Percentiles rank a stretch among this genome's conserved stretches.
phyloP scores from a whole-genome alignment of 2,329 filamentous ascomycete species.

The Diaporthe caulivora region DNA sequence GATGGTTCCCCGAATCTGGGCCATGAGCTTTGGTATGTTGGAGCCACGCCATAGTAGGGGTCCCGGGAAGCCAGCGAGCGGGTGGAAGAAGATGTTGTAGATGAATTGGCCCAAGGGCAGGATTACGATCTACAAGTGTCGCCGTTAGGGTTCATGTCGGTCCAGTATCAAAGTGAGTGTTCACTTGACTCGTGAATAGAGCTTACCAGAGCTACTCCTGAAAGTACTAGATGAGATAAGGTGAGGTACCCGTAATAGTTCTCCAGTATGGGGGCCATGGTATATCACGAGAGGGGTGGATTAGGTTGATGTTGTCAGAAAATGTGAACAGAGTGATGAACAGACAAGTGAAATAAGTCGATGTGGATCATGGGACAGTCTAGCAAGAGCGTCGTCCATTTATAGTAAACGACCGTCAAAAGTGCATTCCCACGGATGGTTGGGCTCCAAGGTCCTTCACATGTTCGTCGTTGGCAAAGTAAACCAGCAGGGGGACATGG shows the following conservation, averaged over 20 bases:
- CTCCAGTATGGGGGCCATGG: constrained; percentile 29
- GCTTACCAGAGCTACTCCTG: constrained; percentile 3
- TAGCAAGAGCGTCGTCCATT: not conserved
- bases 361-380: not conserved
- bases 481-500: not conserved
- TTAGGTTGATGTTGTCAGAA: not conserved
- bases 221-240: not conserved
- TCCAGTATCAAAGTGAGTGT: too few relatives aligned
- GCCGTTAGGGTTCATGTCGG: not conserved
- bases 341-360: not conserved
- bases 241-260: constrained; percentile 16
- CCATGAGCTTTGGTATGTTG: constrained; percentile 39
- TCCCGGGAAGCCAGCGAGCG: constrained; percentile 36
- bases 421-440: too few relatives aligned
- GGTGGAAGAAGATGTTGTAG: constrained; percentile 40
- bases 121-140: not conserved
- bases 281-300: not conserved
- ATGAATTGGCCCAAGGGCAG: constrained; percentile 28
- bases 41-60: constrained; percentile 37
- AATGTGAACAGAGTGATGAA: not conserved
- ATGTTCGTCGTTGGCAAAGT: not conserved
- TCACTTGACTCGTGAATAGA: not conserved
- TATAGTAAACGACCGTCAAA: not conserved
- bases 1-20: constrained; percentile 36
- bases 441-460: not conserved